Conservation (phyloP, 1,284 basidiomycete species). For the Ustilago cynodontis region DNA sequence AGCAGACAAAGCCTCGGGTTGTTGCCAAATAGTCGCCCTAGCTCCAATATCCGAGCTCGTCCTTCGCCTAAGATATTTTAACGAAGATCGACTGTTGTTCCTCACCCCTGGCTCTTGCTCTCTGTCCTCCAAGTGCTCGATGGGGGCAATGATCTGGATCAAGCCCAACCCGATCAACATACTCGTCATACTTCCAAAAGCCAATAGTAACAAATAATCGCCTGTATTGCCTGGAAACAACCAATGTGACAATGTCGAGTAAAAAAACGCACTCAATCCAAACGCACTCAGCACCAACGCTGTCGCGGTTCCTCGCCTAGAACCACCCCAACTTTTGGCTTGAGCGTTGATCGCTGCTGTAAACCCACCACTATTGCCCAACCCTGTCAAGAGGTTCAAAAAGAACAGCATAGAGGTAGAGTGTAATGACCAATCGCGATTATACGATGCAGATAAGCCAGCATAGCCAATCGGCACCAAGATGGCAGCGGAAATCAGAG, state of each 20-base stretch:
- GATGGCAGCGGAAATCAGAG: conserved; percentile 51
- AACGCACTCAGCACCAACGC: conserved; percentile 84
- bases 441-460: conserved; percentile 49
- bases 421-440: conserved; percentile 39
- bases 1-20: conserved; percentile 33
- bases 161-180: conserved; percentile 78
- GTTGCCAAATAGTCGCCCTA: conserved; percentile 48
- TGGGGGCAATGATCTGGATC: conserved; percentile 75
- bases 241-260: conserved; percentile 77
- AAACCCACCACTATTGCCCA: conserved; percentile 65
- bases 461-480: conserved; percentile 60
- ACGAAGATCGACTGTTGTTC: not conserved
- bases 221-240: conserved; percentile 80
- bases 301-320: conserved; percentile 76
- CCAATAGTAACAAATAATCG: conserved; percentile 78
- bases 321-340: conserved; percentile 63
- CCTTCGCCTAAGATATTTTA: conserved; percentile 28
- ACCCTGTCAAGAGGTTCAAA: conserved; percentile 60
- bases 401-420: conserved; percentile 51
- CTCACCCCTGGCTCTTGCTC: not conserved
- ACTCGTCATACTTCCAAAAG: conserved; percentile 78
- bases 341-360: conserved; percentile 69
- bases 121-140: conserved; percentile 6
- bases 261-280: conserved; percentile 84
- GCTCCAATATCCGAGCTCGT: conserved; percentile 59